These are phyloP conservation scores for Penicillium canescens DNA, from an alignment of 495 filamentous ascomycete species.

Conservation along the genomic window DNA sequence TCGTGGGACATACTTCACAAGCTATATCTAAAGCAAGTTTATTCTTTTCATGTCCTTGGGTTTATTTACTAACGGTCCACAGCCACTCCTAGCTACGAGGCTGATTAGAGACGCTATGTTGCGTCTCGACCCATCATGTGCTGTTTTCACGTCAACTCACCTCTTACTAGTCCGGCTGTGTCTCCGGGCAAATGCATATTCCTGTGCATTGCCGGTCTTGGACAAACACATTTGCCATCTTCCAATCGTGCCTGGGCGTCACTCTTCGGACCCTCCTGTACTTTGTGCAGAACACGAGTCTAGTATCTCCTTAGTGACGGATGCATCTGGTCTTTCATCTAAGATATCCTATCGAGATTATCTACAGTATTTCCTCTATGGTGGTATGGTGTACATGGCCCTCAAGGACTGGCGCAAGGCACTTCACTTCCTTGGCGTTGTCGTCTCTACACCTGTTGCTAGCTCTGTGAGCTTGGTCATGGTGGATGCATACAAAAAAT, in stretches of 20 bases:
- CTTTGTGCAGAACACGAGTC: slow-evolving; percentile 34
- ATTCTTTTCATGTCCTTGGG: not conserved
- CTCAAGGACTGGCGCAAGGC: slow-evolving; percentile 72
- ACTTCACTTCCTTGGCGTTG: slow-evolving; percentile 65
- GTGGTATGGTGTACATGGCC: slow-evolving; percentile 77
- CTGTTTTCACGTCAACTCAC: slow-evolving; percentile 70
- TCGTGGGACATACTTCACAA: slow-evolving; percentile 41
- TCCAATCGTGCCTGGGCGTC: slow-evolving; percentile 44
- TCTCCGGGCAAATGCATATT: slow-evolving; percentile 53
- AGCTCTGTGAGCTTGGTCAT: slow-evolving; percentile 69
- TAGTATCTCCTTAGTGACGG: slow-evolving; percentile 53
- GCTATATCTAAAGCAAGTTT: slow-evolving; percentile 40
- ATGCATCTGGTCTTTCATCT: slow-evolving; percentile 56
- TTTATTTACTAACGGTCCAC: slow-evolving; percentile 13
- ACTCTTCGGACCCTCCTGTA: slow-evolving; percentile 16
- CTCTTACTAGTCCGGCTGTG: slow-evolving; percentile 61
- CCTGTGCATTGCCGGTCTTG: slow-evolving; percentile 61
- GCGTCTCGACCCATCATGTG: slow-evolving; percentile 68
- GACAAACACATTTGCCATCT: slow-evolving; percentile 69
- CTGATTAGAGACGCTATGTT: slow-evolving; percentile 66
- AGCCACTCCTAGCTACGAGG: slow-evolving; percentile 62
- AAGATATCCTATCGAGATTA: slow-evolving; percentile 59
- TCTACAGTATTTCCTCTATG: slow-evolving; percentile 75
- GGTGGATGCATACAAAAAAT: slow-evolving; percentile 92
- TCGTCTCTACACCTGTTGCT: slow-evolving; percentile 62